phyloP scores from a whole-genome alignment of 2,329 filamentous ascomycete species.

The Cordyceps militaris region DNA sequence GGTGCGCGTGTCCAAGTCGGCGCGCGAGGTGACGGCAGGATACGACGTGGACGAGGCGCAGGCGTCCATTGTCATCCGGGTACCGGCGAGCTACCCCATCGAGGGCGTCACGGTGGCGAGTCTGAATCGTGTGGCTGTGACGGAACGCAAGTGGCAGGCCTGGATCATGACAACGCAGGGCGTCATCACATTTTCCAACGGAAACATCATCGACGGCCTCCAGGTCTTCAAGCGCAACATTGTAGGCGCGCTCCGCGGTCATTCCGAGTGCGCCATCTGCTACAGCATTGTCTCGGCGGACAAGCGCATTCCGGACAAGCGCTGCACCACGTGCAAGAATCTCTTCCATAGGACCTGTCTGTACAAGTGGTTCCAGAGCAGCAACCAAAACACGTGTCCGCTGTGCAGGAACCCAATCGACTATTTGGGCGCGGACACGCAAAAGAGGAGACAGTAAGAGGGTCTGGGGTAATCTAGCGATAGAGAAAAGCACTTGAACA shows the following conservation, averaged over 20 bases:
- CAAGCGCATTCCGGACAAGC: slow-evolving; percentile 85
- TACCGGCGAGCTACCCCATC: slow-evolving; percentile 78
- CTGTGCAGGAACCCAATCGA: slow-evolving; percentile 85
- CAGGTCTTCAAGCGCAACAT: slow-evolving; percentile 82
- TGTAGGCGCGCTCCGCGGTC: slow-evolving; percentile 79
- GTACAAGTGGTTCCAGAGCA: slow-evolving; percentile 96
- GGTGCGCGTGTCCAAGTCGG: slow-evolving; percentile 65
- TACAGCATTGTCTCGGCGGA: slow-evolving; percentile 89
- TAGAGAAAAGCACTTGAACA: slow-evolving; percentile 18
- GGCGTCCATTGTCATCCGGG: slow-evolving; percentile 72
- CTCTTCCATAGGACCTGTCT: slow-evolving; percentile 84
- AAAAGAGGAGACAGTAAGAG: slow-evolving; percentile 27
- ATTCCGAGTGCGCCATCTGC: slow-evolving; percentile 93
- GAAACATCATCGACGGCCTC: slow-evolving; percentile 80
- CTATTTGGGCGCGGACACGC: slow-evolving; percentile 39
- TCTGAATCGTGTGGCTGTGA: slow-evolving; percentile 76
- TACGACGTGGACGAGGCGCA: slow-evolving; percentile 85
- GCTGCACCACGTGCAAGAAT: slow-evolving; percentile 88
- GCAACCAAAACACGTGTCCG: slow-evolving; percentile 85
- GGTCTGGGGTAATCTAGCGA: not conserved
- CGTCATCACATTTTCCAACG: slow-evolving; percentile 88
- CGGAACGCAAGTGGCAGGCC: slow-evolving; percentile 84
- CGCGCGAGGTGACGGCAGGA: slow-evolving; percentile 71
- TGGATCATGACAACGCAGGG: slow-evolving; percentile 87
- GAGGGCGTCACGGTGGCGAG: slow-evolving; percentile 69